Evolutionary conservation across 2,329 filamentous ascomycete species (phyloP), one percentile per base, ranked within the genome.

Genomic region (Leptographium procerum): DNA sequence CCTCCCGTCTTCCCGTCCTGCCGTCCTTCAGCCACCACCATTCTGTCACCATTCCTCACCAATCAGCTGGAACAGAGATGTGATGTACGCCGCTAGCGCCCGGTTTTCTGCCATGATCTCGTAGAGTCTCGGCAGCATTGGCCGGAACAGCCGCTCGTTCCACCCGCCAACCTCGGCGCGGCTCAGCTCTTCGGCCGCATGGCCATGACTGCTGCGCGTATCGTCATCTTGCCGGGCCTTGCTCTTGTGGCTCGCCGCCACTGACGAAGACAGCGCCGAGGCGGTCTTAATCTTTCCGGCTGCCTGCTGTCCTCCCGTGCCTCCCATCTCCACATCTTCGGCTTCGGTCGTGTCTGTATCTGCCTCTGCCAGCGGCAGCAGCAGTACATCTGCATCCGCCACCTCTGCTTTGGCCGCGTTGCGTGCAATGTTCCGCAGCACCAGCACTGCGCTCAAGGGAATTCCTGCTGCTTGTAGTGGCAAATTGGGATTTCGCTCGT

Each of bases 391-490:
- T 26, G 31, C 55, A 26, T 52, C 28, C 29, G 53, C 24, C 43
- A 77, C 75, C 56, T 81, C 78, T 10, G 81, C 84, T 74, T 84
- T 85, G 65, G 78, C 72, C 22, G 84, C 74, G 65, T 86, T 88
- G 63, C 78, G 79, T 14, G 88, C 88, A 61, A 94, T 82, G 68
- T 94, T 94, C 33, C 89, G 82, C 52, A 94, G 77, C 40, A 94
- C 87, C 31, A 92, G 76, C 16, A 87, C 85, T 2, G 87, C 86
- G 57, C 86, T 88, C 8, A 92, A 77, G n/a, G 89, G 87, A 40
- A 92, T 85, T 6, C 89, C 89, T 1, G 86, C 86, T 2, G 88
- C 85, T 66, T 90, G 81, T 2, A 78, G 73, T 6, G 77, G 72
- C 10, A 75, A 76, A 61, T 83, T 80, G 13, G 79, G 78, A 61